Evolutionary conservation across 768 basidiomycete species (phyloP).

Genomic region (Neoboletus magnificus): DNA sequence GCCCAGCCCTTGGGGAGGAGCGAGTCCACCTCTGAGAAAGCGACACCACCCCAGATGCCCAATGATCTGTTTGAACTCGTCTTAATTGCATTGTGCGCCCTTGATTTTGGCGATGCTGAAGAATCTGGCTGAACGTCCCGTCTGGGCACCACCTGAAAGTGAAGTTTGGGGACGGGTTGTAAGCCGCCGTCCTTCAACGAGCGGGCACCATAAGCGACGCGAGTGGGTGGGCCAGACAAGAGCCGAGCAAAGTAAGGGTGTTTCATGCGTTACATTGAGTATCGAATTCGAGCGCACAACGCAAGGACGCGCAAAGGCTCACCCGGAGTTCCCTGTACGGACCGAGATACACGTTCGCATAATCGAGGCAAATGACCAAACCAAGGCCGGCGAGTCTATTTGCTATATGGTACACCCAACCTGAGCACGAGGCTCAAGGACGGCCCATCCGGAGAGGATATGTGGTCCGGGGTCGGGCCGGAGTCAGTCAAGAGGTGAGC

Average conservation of each 20-base stretch:
- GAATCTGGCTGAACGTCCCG: constrained; percentile 95
- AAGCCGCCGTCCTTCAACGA: constrained; percentile 91
- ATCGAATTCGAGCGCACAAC: constrained; percentile 2
- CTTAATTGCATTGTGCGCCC: constrained; percentile 99
- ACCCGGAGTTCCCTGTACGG: constrained; percentile 95
- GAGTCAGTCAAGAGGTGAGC: neutral
- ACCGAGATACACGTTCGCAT: constrained; percentile 87
- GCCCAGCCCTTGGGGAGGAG: constrained; percentile 79
- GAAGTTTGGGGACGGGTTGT: constrained; percentile 81
- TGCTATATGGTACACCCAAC: constrained; percentile 95
- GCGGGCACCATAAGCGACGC: constrained; percentile 89
- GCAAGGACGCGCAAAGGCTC: constrained; percentile 18
- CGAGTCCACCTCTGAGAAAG: constrained; percentile 86
- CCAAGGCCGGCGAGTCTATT: constrained; percentile 87
- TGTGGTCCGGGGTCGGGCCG: constrained; percentile 64
- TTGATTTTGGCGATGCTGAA: constrained; percentile 98
- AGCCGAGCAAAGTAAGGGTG: constrained; percentile 88
- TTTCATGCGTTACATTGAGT: constrained; percentile 71
- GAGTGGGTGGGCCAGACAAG: constrained; percentile 64
- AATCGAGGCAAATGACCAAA: constrained; percentile 90
- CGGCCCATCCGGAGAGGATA: constrained; percentile 93
- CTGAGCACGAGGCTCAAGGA: constrained; percentile 87
- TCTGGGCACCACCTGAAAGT: constrained; percentile 91
- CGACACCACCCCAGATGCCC: constrained; percentile 83
- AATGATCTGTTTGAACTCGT: constrained; percentile 81